Percentiles rank a stretch among this genome's conserved stretches.
phyloP scores from a whole-genome alignment of 176 grass and related monocot species.

The Aechmea fasciata region DNA sequence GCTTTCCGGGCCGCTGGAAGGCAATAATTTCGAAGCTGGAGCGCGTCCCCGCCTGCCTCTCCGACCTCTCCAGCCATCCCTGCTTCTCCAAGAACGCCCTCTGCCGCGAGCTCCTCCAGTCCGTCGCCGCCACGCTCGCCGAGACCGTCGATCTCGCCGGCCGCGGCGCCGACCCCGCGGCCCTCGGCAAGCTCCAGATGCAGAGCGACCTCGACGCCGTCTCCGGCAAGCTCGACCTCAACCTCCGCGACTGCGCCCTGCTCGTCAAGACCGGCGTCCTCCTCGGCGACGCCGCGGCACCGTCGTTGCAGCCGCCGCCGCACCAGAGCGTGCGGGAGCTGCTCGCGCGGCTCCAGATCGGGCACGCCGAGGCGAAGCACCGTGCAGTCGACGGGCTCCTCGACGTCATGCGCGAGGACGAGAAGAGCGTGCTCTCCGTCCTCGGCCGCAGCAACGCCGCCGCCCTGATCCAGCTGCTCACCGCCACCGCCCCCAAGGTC shows the following conservation, averaged over 20 bases:
- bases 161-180: constrained; percentile 13
- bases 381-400: constrained; percentile 65
- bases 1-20: constrained; percentile 60
- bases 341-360: constrained; percentile 82
- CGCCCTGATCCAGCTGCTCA: constrained; percentile 77
- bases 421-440: constrained; percentile 68
- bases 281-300: constrained; percentile 32
- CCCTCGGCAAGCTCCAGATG: constrained; percentile 69
- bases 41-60: constrained; percentile 51
- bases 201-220: constrained; percentile 92
- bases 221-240: constrained; percentile 76
- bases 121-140: constrained; percentile 44
- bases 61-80: constrained; percentile 83
- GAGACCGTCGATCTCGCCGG: constrained; percentile 50
- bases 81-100: constrained; percentile 89
- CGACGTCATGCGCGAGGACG: constrained; percentile 64
- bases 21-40: constrained; percentile 64
- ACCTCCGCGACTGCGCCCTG: constrained; percentile 73
- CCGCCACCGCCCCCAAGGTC: constrained; percentile 57
- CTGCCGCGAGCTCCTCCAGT: constrained; percentile 68
- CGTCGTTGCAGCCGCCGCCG: constrained; percentile 4
- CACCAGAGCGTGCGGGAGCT: constrained; percentile 66
- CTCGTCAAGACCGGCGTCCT: constrained; percentile 90
- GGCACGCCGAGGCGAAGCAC: constrained; percentile 81
- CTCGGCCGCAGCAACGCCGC: constrained; percentile 72